Evolutionary conservation across 1,139 yeast species (phyloP).

Genomic region (Protomyces inundatus): DNA sequence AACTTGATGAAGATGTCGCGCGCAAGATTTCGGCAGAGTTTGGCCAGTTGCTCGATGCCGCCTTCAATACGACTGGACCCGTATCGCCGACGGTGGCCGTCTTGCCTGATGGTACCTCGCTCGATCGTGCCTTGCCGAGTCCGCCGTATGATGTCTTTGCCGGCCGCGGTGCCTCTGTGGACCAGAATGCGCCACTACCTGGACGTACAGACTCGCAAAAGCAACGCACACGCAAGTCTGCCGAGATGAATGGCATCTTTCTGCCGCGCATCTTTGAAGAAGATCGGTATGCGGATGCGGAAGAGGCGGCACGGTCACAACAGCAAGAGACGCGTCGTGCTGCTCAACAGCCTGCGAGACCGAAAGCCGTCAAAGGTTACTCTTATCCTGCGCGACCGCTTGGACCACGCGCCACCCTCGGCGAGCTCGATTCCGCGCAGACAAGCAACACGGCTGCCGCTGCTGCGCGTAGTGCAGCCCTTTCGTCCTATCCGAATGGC

Average conservation of each 20-base stretch:
- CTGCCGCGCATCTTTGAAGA: constrained; percentile 21
- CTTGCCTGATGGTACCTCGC: constrained; percentile 10
- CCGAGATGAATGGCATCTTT: constrained; percentile 4
- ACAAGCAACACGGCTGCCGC: neutral
- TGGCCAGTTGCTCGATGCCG: constrained; percentile 24
- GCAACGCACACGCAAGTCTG: constrained; percentile 20
- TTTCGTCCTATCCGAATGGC: constrained; percentile 2
- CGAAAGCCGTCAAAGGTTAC: constrained; percentile 21
- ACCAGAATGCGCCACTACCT: neutral
- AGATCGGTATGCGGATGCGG: constrained; percentile 25
- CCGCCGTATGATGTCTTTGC: neutral
- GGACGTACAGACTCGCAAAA: neutral
- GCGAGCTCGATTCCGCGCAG: constrained; percentile 9
- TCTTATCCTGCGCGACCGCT: constrained; percentile 16
- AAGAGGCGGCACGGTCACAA: constrained; percentile 13
- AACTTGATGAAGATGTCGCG: constrained; percentile 8
- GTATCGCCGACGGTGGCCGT: constrained; percentile 2
- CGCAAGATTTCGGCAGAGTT: constrained; percentile 27
- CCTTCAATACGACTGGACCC: constrained; percentile 18
- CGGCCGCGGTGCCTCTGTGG: constrained; percentile 3
- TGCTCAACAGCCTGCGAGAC: neutral
- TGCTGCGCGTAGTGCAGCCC: neutral
- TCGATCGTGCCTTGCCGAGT: constrained; percentile 11
- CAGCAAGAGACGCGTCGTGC: neutral
- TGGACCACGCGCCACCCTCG: constrained; percentile 11